Evolutionary conservation across 306 rosid genomes (phyloP).

Genomic region (Medicago arabica): DNA sequence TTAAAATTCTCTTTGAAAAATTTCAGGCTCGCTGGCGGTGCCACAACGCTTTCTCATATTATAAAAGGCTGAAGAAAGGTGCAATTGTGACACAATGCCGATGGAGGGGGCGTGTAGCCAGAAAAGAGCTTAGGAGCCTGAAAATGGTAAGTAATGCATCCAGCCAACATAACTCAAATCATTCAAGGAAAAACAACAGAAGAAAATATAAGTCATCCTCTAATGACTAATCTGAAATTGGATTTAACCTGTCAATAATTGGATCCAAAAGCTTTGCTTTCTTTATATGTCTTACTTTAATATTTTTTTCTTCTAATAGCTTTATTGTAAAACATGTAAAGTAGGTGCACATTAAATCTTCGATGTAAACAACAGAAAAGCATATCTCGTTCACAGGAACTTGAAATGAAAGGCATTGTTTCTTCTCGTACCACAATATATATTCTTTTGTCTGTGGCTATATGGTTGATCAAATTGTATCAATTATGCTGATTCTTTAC

Average conservation of each 20-base stretch:
- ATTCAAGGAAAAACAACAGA: constrained; percentile 11
- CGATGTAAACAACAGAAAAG: constrained; percentile 1
- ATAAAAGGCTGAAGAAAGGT: constrained; percentile 81
- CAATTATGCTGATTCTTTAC: constrained; percentile 23
- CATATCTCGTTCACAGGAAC: background rate
- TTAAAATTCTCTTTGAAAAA: constrained; percentile 34
- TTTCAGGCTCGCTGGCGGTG: constrained; percentile 92
- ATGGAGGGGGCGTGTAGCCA: constrained; percentile 82
- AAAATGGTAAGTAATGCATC: constrained; percentile 70
- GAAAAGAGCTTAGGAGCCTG: constrained; percentile 88
- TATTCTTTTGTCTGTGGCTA: background rate
- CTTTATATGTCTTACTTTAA: constrained; percentile 13
- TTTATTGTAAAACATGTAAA: background rate
- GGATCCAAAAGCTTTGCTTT: constrained; percentile 29
- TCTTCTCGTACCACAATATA: background rate
- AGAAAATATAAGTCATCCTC: constrained; percentile 6
- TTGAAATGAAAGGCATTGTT: background rate
- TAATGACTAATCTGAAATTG: constrained; percentile 29
- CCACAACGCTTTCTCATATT: constrained; percentile 69
- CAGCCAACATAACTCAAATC: constrained; percentile 27
- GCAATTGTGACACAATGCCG: constrained; percentile 76
- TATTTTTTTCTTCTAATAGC: background rate
- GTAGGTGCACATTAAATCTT: background rate
- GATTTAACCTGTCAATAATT: constrained; percentile 15
- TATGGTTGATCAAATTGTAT: constrained; percentile 18